Evolutionary conservation across 2,329 filamentous ascomycete species (phyloP).

Genomic region (Ramichloridium luteum): DNA sequence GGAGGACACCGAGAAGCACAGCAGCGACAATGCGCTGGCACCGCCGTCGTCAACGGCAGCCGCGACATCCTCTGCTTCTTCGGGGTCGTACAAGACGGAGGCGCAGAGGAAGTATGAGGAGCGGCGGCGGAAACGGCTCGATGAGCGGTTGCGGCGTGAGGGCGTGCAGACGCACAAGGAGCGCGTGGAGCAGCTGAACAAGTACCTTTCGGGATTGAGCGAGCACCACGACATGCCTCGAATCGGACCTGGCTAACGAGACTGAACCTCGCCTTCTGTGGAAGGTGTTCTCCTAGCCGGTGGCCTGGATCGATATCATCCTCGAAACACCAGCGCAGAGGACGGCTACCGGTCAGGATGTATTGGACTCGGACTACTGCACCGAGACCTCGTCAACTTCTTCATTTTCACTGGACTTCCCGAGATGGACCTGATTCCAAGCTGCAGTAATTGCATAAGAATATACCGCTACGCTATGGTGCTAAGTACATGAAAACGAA

Average conservation of each 20-base stretch:
- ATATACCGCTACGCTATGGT: too few species aligned
- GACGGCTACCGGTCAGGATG: too few species aligned
- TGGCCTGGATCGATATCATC: too few species aligned
- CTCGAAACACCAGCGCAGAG: too few species aligned
- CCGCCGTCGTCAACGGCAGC: background rate
- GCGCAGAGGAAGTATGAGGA: constrained; percentile 74
- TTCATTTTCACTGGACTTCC: too few species aligned
- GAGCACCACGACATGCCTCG: constrained; percentile 93
- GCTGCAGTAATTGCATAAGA: too few species aligned
- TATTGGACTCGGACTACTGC: too few species aligned
- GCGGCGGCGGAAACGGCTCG: constrained; percentile 65
- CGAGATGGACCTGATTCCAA: too few species aligned
- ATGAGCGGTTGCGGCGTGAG: constrained; percentile 70
- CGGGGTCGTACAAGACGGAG: constrained; percentile 59
- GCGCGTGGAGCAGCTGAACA: constrained; percentile 88
- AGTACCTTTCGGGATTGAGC: constrained; percentile 78
- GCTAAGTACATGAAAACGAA: too few species aligned
- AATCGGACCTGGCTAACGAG: constrained; percentile 48
- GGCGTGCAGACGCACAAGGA: constrained; percentile 95
- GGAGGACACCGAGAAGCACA: constrained; percentile 2
- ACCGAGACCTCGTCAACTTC: too few species aligned
- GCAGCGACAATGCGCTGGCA: background rate
- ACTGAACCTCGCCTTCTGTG: too few species aligned
- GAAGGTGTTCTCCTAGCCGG: too few species aligned
- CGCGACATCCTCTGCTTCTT: background rate